phyloP scores from a whole-genome alignment of 2,329 filamentous ascomycete species.

The Microsporum ferrugineum region DNA sequence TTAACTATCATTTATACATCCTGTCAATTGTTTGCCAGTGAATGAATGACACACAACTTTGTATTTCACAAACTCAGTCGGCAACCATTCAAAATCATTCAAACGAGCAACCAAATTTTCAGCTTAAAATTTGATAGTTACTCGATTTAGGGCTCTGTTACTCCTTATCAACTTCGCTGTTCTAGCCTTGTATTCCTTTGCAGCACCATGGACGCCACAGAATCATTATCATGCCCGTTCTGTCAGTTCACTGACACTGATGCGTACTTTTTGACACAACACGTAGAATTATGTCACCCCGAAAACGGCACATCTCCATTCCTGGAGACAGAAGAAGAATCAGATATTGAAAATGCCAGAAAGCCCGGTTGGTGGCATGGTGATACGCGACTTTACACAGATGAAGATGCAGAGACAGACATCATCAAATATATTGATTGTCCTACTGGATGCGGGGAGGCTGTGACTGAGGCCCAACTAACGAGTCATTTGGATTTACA shows the following conservation, averaged over 20 bases:
- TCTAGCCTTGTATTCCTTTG: background rate
- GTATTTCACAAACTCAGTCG: background rate
- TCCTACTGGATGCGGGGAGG: slow-evolving; percentile 50
- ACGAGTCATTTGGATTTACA: slow-evolving; percentile 52
- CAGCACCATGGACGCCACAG: background rate
- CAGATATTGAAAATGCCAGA: background rate
- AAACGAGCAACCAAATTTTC: background rate
- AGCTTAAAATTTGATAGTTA: background rate
- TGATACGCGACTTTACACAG: background rate
- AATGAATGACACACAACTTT: background rate
- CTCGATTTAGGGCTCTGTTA: background rate
- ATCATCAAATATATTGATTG: slow-evolving; percentile 39
- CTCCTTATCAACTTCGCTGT: background rate
- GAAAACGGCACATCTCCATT: slow-evolving; percentile 25
- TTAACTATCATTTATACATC: background rate
- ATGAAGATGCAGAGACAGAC: slow-evolving; percentile 8
- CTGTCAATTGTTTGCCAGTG: background rate
- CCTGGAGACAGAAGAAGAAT: slow-evolving; percentile 15
- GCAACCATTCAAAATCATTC: background rate
- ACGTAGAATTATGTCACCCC: slow-evolving; percentile 37
- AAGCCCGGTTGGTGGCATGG: background rate
- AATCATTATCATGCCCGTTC: slow-evolving; percentile 32
- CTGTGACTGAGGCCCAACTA: slow-evolving; percentile 42
- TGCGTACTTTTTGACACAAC: slow-evolving; percentile 30
- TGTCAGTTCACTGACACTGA: slow-evolving; percentile 34